Conservation (phyloP, 257 asterid species). For the Lycium ferocissimum region DNA sequence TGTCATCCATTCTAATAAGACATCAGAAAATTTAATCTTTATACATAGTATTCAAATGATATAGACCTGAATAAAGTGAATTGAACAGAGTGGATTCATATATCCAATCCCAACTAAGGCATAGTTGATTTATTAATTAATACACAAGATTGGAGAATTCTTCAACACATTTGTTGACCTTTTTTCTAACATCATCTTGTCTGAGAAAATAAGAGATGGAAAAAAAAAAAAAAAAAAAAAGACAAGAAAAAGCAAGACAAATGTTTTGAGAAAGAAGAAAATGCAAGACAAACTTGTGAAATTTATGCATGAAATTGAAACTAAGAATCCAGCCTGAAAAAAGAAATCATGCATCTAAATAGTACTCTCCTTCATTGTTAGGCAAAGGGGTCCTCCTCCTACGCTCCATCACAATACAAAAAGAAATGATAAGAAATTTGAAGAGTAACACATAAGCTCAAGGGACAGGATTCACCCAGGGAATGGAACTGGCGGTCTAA, state of each 20-base stretch:
- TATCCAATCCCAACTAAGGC: neutral
- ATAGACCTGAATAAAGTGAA: neutral
- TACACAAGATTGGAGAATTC: conserved; percentile 19
- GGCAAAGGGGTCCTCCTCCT: conserved; percentile 1
- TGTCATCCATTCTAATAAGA: conserved; percentile 21
- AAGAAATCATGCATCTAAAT: neutral
- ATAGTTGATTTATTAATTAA: neutral
- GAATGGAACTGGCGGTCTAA: conserved; percentile 14
- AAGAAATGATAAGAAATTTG: neutral
- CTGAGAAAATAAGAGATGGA: neutral
- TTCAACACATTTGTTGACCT: conserved; percentile 7
- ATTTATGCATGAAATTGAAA: conserved; percentile 6
- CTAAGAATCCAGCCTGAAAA: neutral
- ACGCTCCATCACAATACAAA: neutral
- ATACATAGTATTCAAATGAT: neutral
- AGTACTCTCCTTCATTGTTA: conserved; percentile 14
- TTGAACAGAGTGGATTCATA: neutral
- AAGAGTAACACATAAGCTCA: neutral
- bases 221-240: neutral
- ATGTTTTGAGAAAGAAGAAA: neutral
- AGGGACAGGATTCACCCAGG: conserved; percentile 12
- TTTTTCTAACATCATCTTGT: neutral
- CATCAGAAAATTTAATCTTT: conserved; percentile 13
- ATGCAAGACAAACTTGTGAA: neutral
- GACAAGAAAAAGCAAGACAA: conserved; percentile 8